Conservation (phyloP, 1,139 yeast species). For the Yamadazyma epiphylla region DNA sequence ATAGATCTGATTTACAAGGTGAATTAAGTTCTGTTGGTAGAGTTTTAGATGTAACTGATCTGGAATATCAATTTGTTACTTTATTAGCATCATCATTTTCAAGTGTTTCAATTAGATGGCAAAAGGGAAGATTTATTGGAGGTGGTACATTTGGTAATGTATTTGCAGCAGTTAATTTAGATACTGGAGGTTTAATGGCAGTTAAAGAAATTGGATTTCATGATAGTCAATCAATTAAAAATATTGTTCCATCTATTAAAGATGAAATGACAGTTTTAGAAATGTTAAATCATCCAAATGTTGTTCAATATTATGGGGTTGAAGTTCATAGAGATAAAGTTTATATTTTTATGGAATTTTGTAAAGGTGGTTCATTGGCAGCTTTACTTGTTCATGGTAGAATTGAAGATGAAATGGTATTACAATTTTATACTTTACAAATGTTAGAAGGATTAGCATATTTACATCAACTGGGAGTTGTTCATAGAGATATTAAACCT, state of each 20-base stretch:
- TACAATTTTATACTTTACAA: constrained; percentile 86
- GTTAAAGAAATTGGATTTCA: constrained; percentile 93
- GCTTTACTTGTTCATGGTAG: constrained; percentile 79
- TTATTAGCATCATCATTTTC: constrained; percentile 87
- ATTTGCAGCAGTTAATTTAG: constrained; percentile 86
- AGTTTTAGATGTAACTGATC: constrained; percentile 82
- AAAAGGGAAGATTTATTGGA: constrained; percentile 89
- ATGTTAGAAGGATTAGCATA: constrained; percentile 95
- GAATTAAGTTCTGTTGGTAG: constrained; percentile 68
- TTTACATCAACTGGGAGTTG: constrained; percentile 92
- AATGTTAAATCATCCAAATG: constrained; percentile 91
- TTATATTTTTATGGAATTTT: constrained; percentile 94
- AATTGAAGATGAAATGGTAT: constrained; percentile 91
- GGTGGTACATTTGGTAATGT: constrained; percentile 97
- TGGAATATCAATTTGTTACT: constrained; percentile 83
- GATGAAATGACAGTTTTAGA: constrained; percentile 97
- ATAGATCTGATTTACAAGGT: constrained; percentile 47
- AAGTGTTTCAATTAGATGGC: constrained; percentile 94
- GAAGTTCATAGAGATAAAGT: constrained; percentile 96
- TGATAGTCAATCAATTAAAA: constrained; percentile 81
- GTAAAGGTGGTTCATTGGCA: constrained; percentile 94
- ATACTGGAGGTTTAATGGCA: constrained; percentile 95
- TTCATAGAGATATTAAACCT: constrained; percentile 95
- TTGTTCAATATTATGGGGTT: constrained; percentile 94
- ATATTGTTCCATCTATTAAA: constrained; percentile 81